Evolutionary conservation across 148 eudicot genomes (phyloP), one percentile per base, ranked within the genome.

Genomic region (Vaccinium macrocarpon): DNA sequence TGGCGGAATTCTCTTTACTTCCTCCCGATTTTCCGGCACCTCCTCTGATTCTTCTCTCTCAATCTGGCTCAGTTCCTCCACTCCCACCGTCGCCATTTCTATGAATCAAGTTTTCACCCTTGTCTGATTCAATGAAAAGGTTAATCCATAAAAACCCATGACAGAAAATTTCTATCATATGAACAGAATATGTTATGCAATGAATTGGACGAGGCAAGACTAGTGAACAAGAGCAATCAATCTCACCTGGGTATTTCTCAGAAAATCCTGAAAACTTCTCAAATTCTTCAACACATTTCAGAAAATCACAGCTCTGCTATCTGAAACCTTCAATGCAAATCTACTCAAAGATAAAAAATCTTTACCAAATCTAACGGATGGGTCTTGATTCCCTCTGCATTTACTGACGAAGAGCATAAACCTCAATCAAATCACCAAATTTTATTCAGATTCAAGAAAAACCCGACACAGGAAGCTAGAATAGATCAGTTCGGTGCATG

Each of bases 1-100:
- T 57, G 94, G 92, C 15, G 90, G 91, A 50, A 91, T 62, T 72
- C 89, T 90, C 87, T 90, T 90, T 70, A 86, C 14, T 8, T 87
- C 86, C 77, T 89, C 92, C 3, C 12, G 25, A n/a, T 81, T 56
- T 0, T 82, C 53, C 35, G 3, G 6, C 83, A 53, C 50, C 81
- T 89, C 88, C 82, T 51, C 86, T 56, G 57, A 6, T 14, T 81
- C 87, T 38, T 73, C 76, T 62, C 83, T 81, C 29, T 85, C 82
- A 52, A 80, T 82, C 57, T 86, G 90, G 5, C 78, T 81, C 48
- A 72, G 15, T 5, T 87, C 87, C 71, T 21, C 86, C 76, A 81
- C 76, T 48, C 84, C 68, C 55, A 79, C 77, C 27, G 80, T 86
- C 25, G 84, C 86, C 85, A 88, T 32, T 81, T 12, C 48, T 23